Percentiles rank a stretch among this genome's conserved stretches.
Evolutionary conservation across 352 stramenopile species (phyloP).

Genomic region (Saprolegnia diclina): DNA sequence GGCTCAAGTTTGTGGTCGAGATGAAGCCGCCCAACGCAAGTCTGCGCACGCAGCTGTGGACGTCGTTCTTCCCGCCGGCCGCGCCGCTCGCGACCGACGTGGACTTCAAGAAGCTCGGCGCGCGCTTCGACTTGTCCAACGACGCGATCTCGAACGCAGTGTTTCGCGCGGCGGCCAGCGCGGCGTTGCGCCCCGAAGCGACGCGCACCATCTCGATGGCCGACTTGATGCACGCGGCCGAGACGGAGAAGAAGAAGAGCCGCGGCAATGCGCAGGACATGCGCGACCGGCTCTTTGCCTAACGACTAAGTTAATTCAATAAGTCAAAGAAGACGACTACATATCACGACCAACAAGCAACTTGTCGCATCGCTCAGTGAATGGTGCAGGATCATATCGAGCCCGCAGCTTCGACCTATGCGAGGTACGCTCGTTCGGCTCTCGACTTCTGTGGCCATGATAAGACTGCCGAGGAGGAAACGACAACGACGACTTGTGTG

Average conservation of each 20-base stretch:
- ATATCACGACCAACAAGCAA: no score
- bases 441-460: no score
- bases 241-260: conserved; percentile 68
- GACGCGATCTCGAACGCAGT: conserved; percentile 77
- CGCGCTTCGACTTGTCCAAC: conserved; percentile 71
- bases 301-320: conserved; percentile 27
- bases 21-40: conserved; percentile 70
- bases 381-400: no score
- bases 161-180: conserved; percentile 69
- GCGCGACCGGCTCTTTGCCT: conserved; percentile 82
- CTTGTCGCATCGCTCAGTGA: no score
- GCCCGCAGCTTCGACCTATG: no score
- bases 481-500: no score
- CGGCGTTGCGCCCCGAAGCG: conserved; percentile 53
- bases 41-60: conserved; percentile 68
- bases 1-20: conserved; percentile 81
- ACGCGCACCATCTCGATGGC: conserved; percentile 73
- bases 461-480: no score
- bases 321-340: conserved; percentile 9
- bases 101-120: conserved; percentile 62
- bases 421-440: no score
- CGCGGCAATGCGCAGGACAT: conserved; percentile 44
- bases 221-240: conserved; percentile 60
- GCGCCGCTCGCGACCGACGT: conserved; percentile 54
- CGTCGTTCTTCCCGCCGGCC: conserved; percentile 62